Base-by-base conservation (phyloP, 1,139 yeast genomes). In the Lodderomyces metapsilosis region DNA sequence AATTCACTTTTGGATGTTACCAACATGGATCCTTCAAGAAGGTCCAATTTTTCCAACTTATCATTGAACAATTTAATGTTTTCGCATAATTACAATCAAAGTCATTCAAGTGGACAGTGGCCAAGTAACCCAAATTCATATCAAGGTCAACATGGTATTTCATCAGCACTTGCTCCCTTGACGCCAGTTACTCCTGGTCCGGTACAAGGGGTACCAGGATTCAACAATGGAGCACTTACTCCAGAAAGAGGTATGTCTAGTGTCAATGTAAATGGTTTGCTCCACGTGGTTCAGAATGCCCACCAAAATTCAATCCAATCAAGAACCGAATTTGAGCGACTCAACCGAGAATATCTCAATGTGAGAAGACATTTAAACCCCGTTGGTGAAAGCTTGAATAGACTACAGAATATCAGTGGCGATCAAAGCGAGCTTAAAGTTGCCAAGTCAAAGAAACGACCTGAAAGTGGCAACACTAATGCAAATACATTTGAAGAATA, bases 311-410 rank as follows among this genome's bases (percentile, higher is more conserved):
- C 80, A 25, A 76, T 80, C 38, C 89, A 81, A 47, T 76, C 81
- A 13, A 71, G 89, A 48, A 77, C 88, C 10, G 95, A 85, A 53
- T 84, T 80, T 57, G 95, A 87, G 56, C 69, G 88, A 46, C 73
- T 85, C 36, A 79, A 88, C 17, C 68, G 89, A 47, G 95, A 87
- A 53, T 85, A 82, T 51, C 66, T 82, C 41, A 84, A 80, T 50
- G 84, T 84, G 0, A 66, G 89, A 51, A 70, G 94, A 47, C 78
- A 83, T 57, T 64, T 68, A 31, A 85, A 85, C 47, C 95, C 96
- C 0, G 64, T 85, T 3, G 76, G 78, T 1, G 86, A 80, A 41
- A 74, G 88, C 9, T 62, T 86, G 34, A 68, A 71, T 36, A 64
- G 92, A 48, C 54, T 69, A 17, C 64, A 61, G 27, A 58, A 57